phyloP scores from a whole-genome alignment of 176 grass and related monocot genomes.

The Triticum timopheevii region DNA sequence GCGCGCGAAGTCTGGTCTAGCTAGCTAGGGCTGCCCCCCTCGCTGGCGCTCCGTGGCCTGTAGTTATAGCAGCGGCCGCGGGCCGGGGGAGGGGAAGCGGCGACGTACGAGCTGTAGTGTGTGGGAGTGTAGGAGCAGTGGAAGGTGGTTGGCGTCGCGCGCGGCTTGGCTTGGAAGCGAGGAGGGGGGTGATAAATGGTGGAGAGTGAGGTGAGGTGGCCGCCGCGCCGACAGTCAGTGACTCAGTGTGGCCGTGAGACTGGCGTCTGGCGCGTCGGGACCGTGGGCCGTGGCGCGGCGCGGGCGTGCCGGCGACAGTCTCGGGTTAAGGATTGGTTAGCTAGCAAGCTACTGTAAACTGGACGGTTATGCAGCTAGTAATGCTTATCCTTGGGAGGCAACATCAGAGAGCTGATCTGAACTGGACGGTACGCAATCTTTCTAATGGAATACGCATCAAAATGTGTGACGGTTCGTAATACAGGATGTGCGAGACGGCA shows the following conservation, averaged over 20 bases:
- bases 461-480: neutral
- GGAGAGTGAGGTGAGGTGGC: constrained; percentile 25
- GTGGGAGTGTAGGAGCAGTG: constrained; percentile 19
- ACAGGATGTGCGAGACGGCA: too few relatives aligned
- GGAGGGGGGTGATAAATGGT: neutral
- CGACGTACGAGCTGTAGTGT: neutral
- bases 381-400: neutral
- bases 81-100: neutral
- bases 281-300: neutral
- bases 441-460: neutral
- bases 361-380: neutral
- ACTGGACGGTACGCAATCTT: neutral
- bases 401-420: neutral
- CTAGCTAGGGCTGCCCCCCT: neutral
- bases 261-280: neutral
- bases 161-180: constrained; percentile 59
- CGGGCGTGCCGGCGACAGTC: constrained; percentile 4
- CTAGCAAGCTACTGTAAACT: neutral
- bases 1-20: neutral
- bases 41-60: neutral
- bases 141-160: constrained; percentile 1
- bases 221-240: neutral
- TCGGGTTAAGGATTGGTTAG: neutral
- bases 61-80: constrained; percentile 21
- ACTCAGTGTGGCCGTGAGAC: neutral